Conservation (phyloP, 352 stramenopile genomes). For the Phytopythium boreale region DNA sequence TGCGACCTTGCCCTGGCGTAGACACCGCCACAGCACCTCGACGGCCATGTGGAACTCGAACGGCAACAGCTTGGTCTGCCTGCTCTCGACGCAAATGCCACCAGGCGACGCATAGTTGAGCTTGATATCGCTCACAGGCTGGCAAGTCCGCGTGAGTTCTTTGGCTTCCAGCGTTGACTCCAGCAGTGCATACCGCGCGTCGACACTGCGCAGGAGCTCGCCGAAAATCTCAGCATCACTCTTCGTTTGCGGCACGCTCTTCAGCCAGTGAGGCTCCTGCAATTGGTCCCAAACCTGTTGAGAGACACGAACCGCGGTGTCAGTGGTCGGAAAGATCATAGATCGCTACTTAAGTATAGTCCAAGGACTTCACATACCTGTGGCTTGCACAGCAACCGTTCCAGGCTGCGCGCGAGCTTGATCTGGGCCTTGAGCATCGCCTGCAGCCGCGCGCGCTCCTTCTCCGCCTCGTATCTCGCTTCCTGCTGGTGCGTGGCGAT, state of each 20-base stretch:
- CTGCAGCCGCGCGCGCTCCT: constrained; percentile 30
- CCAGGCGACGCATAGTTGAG: background rate
- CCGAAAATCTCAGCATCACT: background rate
- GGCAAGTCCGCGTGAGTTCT: background rate
- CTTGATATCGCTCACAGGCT: background rate
- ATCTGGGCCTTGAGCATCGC: constrained; percentile 28
- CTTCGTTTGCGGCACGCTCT: background rate
- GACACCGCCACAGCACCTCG: background rate
- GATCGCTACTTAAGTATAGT: too few relatives aligned
- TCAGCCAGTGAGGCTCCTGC: constrained; percentile 2
- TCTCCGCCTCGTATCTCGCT: constrained; percentile 19
- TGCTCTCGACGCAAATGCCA: constrained; percentile 4
- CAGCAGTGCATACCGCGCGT: background rate
- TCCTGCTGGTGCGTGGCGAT: constrained; percentile 26
- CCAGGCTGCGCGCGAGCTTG: constrained; percentile 28
- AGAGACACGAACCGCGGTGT: background rate
- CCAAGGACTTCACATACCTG: constrained; percentile 4
- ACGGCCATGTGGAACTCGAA: background rate
- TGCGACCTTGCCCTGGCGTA: constrained; percentile 2
- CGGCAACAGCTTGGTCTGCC: background rate
- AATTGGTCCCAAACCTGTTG: constrained; percentile 4
- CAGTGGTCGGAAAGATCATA: background rate
- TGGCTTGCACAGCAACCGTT: constrained; percentile 22
- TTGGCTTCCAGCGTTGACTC: background rate
- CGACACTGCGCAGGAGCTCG: background rate